These are phyloP conservation scores for Plantago ovata DNA, from an alignment of 257 asterid species.

Conservation along the genomic window DNA sequence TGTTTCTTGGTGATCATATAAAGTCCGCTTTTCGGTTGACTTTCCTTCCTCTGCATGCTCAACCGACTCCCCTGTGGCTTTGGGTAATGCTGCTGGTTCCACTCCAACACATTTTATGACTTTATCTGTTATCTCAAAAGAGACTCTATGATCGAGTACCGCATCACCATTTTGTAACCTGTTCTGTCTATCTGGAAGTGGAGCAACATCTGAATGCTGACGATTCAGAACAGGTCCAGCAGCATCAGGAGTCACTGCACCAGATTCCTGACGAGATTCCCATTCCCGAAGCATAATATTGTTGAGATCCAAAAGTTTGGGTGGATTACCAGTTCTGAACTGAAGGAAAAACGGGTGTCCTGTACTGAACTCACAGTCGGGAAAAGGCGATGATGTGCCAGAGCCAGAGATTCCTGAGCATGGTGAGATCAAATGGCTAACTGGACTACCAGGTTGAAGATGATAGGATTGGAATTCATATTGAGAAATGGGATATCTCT, in stretches of 20 bases:
- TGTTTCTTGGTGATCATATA: constrained; percentile 26
- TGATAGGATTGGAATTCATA: constrained; percentile 83
- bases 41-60: constrained; percentile 29
- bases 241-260: constrained; percentile 65
- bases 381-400: constrained; percentile 85
- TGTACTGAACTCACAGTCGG: constrained; percentile 47
- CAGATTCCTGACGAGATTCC: constrained; percentile 73
- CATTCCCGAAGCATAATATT: constrained; percentile 58
- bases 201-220: constrained; percentile 44
- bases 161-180: constrained; percentile 33
- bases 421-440: constrained; percentile 90
- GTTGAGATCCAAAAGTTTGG: constrained; percentile 71
- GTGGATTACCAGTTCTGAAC: constrained; percentile 48
- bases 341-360: constrained; percentile 63
- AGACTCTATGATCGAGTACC: constrained; percentile 54
- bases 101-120: constrained; percentile 59
- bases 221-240: constrained; percentile 36
- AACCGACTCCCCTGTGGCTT: constrained; percentile 19
- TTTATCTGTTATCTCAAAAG: constrained; percentile 74
- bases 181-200: constrained; percentile 31
- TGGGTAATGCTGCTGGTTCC: constrained; percentile 33
- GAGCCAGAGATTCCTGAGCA: constrained; percentile 87
- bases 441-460: constrained; percentile 95
- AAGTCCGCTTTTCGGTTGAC: constrained; percentile 24
- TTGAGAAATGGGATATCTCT: constrained; percentile 48